Percentiles rank a stretch among this genome's conserved stretches.
phyloP scores from a whole-genome alignment of 257 asterid genomes.

The Galeopsis tetrahit region DNA sequence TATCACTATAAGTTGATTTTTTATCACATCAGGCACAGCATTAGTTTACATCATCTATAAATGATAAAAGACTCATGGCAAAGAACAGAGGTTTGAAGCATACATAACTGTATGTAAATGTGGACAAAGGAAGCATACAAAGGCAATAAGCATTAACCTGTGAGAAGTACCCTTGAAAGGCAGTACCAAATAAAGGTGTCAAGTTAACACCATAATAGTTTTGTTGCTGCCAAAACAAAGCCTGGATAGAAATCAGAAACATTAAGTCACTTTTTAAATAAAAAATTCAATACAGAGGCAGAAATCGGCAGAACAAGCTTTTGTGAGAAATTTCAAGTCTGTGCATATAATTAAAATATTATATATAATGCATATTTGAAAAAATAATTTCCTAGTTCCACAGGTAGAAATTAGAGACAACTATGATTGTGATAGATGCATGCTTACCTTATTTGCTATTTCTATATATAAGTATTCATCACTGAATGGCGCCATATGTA shows the following conservation, averaged over 20 bases:
- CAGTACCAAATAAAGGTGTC: conserved; percentile 86
- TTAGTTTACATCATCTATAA: conserved; percentile 14
- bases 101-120: conserved; percentile 4
- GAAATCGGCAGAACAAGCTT: conserved; percentile 7
- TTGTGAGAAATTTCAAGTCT: conserved; percentile 27
- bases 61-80: conserved; percentile 9
- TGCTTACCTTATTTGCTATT: conserved; percentile 87
- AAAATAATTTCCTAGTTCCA: conserved; percentile 18
- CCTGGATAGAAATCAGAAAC: conserved; percentile 55
- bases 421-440: conserved; percentile 11
- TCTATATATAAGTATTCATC: conserved; percentile 87
- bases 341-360: conserved; percentile 2
- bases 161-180: conserved; percentile 96
- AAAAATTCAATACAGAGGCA: conserved; percentile 28
- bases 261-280: conserved; percentile 14
- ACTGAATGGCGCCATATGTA: conserved; percentile 99
- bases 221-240: conserved; percentile 98
- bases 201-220: conserved; percentile 93
- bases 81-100: conserved; percentile 23
- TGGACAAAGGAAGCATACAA: conserved; percentile 14
- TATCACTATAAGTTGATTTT: conserved; percentile 3
- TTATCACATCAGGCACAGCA: conserved; percentile 13
- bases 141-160: conserved; percentile 61
- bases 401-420: conserved; percentile 9
- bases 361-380: not conserved